Evolutionary conservation across 2,329 filamentous ascomycete genomes (phyloP).

Genomic region (Diaporthe citri): DNA sequence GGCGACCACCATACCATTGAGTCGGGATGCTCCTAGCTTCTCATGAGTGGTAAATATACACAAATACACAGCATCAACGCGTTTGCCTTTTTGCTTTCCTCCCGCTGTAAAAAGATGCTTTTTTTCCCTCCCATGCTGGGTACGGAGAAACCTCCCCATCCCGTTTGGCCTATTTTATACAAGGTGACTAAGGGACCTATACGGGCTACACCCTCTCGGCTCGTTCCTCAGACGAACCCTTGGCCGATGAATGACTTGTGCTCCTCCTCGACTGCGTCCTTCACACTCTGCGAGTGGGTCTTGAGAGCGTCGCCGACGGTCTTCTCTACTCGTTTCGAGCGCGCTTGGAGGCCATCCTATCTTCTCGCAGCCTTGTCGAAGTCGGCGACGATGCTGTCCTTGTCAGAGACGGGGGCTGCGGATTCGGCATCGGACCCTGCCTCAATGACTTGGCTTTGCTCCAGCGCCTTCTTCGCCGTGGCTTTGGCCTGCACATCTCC

Average conservation of each 20-base stretch:
- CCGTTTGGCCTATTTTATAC: constrained; percentile 4
- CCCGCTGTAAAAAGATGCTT: constrained; percentile 11
- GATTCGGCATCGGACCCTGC: constrained; percentile 32
- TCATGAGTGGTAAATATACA: constrained; percentile 11
- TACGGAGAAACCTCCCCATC: background rate
- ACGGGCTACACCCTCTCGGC: background rate
- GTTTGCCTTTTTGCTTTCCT: constrained; percentile 10
- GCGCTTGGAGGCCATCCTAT: constrained; percentile 24
- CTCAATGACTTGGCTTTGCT: constrained; percentile 46
- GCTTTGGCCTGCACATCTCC: constrained; percentile 81
- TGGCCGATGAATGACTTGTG: constrained; percentile 8
- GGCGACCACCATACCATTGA: constrained; percentile 18
- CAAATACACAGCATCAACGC: background rate
- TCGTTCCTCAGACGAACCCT: background rate
- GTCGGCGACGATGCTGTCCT: constrained; percentile 47
- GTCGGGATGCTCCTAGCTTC: constrained; percentile 33
- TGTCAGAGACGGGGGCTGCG: constrained; percentile 28
- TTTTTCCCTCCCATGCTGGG: background rate
- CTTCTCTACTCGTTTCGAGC: background rate
- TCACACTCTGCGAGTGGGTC: background rate
- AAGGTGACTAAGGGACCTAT: background rate
- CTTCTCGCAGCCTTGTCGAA: constrained; percentile 45
- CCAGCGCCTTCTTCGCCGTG: constrained; percentile 67
- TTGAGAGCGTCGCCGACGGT: background rate
- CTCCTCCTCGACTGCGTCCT: background rate